Evolutionary conservation across 2,329 filamentous ascomycete genomes (phyloP).

Genomic region (Magnaporthales sp.): DNA sequence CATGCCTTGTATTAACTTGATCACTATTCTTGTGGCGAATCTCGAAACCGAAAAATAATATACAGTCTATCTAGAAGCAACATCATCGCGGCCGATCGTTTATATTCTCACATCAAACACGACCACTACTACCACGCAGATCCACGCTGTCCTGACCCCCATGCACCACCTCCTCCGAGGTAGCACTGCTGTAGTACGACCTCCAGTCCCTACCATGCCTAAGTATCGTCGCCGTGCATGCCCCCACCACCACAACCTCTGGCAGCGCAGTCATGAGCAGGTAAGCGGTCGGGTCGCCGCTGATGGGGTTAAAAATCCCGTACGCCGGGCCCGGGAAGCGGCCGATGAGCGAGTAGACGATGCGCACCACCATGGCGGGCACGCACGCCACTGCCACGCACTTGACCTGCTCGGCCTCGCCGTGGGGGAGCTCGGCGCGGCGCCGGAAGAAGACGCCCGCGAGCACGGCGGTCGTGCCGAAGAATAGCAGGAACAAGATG

Average conservation of each 20-base stretch:
- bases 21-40: neutral
- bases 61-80: neutral
- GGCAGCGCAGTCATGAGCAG: slow-evolving; percentile 21
- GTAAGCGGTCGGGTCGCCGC: slow-evolving; percentile 17
- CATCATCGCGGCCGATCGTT: neutral
- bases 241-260: slow-evolving; percentile 17
- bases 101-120: neutral
- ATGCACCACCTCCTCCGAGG: neutral
- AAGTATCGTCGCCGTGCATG: slow-evolving; percentile 8
- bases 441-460: slow-evolving; percentile 9
- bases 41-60: neutral
- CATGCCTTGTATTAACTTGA: neutral
- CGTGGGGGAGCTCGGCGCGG: slow-evolving; percentile 5
- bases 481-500: slow-evolving; percentile 7
- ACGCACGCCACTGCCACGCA: slow-evolving; percentile 15
- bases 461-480: slow-evolving; percentile 10
- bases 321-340: slow-evolving; percentile 10
- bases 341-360: slow-evolving; percentile 17
- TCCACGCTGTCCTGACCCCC: neutral
- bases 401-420: slow-evolving; percentile 19
- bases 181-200: neutral
- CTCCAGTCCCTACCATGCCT: slow-evolving; percentile 5
- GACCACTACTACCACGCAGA: neutral
- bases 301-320: slow-evolving; percentile 8
- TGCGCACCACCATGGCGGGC: slow-evolving; percentile 18